Percentiles rank a stretch among this genome's conserved stretches.
Evolutionary conservation across 345 rosid species (phyloP).

Genomic region (Linum lewisii): DNA sequence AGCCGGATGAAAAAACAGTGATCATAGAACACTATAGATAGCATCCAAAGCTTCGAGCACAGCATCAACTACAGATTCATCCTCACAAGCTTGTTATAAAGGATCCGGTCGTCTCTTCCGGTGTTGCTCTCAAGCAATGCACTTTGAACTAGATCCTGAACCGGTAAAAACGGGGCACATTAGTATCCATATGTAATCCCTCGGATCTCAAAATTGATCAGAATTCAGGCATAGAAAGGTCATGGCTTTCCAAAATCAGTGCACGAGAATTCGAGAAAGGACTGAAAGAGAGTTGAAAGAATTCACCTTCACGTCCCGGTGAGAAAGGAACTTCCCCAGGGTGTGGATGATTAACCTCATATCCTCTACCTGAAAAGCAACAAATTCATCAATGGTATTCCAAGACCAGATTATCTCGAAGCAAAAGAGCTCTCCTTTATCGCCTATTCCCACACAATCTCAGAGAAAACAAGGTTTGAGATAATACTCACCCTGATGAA

Average conservation of each 20-base stretch:
- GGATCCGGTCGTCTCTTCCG: constrained; percentile 86
- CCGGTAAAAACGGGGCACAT: constrained; percentile 1
- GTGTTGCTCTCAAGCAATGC: constrained; percentile 90
- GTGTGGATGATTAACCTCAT: constrained; percentile 78
- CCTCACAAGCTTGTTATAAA: constrained; percentile 67
- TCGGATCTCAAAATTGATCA: background rate
- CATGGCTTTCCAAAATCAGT: too few species aligned
- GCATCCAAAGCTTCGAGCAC: too few species aligned
- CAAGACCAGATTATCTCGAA: background rate
- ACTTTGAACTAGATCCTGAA: constrained; percentile 87
- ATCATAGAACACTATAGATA: too few species aligned
- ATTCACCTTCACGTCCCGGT: constrained; percentile 77
- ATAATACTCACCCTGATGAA: constrained; percentile 46
- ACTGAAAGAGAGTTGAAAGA: constrained; percentile 8
- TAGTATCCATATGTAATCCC: background rate
- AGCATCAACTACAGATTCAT: constrained; percentile 16
- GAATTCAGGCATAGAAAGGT: too few species aligned
- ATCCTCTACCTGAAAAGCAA: constrained; percentile 69
- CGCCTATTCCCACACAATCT: background rate
- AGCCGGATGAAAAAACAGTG: too few species aligned
- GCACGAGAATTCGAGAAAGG: background rate
- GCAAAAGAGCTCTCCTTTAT: background rate
- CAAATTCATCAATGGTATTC: background rate
- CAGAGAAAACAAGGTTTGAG: background rate
- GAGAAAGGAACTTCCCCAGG: constrained; percentile 75